A percentile compares a stretch with the other conserved stretches of the same genome.
These are phyloP conservation scores for Orychophragmus violaceus DNA, from an alignment of 345 rosid genomes.

Conservation along the genomic window DNA sequence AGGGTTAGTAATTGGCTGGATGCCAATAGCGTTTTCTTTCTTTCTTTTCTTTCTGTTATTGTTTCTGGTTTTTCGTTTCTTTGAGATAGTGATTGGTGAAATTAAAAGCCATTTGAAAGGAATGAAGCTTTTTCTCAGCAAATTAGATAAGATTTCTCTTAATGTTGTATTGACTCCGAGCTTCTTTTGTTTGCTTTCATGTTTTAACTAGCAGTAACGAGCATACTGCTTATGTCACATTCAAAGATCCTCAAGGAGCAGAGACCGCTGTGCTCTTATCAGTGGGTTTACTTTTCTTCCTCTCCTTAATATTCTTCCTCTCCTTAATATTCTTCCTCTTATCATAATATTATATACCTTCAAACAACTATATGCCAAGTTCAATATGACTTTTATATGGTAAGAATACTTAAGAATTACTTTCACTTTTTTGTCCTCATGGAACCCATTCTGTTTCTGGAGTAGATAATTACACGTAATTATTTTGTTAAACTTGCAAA, in stretches of 20 bases:
- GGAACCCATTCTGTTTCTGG: not conserved
- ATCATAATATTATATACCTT: not conserved
- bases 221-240: constrained; percentile 63
- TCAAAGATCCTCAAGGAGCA: constrained; percentile 79
- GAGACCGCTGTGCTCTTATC: constrained; percentile 87
- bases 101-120: not conserved
- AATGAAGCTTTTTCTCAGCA: not conserved
- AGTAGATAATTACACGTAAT: not conserved
- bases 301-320: not conserved
- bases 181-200: constrained; percentile 6
- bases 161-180: not conserved
- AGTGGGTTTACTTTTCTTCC: constrained; percentile 33
- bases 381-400: not conserved
- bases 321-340: not conserved
- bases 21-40: not conserved
- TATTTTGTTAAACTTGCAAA: not conserved
- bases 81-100: not conserved
- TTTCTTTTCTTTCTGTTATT: not conserved
- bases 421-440: not conserved
- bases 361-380: not conserved
- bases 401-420: not conserved
- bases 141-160: not conserved
- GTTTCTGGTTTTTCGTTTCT: not conserved
- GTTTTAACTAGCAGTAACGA: constrained; percentile 31
- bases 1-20: constrained; percentile 35